phyloP scores from a whole-genome alignment of 2,329 filamentous ascomycete species.

The Bimuria novae-zelandiae region DNA sequence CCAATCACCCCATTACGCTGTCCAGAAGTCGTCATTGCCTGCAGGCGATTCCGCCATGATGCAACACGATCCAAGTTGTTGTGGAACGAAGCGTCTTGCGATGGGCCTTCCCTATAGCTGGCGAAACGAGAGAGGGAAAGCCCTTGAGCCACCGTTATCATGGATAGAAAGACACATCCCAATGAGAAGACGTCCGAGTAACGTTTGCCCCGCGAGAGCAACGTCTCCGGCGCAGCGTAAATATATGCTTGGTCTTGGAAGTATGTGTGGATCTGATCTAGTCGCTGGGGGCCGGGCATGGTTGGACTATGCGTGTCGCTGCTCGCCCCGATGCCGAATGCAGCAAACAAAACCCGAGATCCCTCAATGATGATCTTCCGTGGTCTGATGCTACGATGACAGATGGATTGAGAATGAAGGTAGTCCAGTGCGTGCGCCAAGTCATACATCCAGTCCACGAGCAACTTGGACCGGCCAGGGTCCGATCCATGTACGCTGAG shows the following conservation, averaged over 20 bases:
- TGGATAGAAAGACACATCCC: conserved; percentile 47
- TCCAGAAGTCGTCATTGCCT: conserved; percentile 36
- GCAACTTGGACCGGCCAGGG: conserved; percentile 35
- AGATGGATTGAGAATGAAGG: conserved; percentile 44
- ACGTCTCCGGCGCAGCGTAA: conserved; percentile 46
- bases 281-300: conserved; percentile 29
- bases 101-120: conserved; percentile 39
- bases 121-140: conserved; percentile 41
- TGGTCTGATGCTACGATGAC: conserved; percentile 45
- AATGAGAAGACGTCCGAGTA: conserved; percentile 47
- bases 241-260: conserved; percentile 44
- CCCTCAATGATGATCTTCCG: conserved; percentile 47
- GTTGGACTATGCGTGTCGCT: conserved; percentile 37
- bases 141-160: conserved; percentile 46
- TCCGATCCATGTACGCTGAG: conserved; percentile 37
- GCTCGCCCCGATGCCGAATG: conserved; percentile 43
- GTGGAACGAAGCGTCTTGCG: conserved; percentile 46
- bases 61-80: conserved; percentile 44
- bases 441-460: conserved; percentile 49
- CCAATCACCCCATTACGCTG: conserved; percentile 36
- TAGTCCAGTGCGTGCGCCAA: conserved; percentile 46
- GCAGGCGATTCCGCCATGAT: conserved; percentile 39
- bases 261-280: conserved; percentile 37
- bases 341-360: conserved; percentile 39
- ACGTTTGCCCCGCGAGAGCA: conserved; percentile 43